phyloP scores from a whole-genome alignment of 106 monocot genomes.

The Allium cepa region DNA sequence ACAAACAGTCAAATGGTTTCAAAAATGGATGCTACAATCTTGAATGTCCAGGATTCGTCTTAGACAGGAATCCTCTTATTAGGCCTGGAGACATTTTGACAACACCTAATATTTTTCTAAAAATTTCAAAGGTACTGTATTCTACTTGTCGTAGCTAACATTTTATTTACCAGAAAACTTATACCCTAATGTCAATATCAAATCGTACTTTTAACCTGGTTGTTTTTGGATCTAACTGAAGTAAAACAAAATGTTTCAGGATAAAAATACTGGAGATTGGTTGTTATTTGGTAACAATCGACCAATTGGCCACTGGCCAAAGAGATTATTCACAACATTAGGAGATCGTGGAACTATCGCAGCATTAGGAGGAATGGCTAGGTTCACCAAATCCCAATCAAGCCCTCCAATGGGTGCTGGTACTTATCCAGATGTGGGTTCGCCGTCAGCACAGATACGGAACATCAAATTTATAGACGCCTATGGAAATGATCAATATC shows the following conservation, averaged over 20 bases:
- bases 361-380: background rate
- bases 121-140: too few relatives aligned
- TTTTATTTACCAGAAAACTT: too few relatives aligned
- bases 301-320: background rate
- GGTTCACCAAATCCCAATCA: background rate
- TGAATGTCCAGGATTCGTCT: too few relatives aligned
- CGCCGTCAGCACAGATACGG: background rate
- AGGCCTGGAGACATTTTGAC: too few relatives aligned
- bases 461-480: background rate
- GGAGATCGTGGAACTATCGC: background rate
- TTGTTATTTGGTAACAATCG: background rate
- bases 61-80: too few relatives aligned
- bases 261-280: background rate
- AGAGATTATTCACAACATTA: background rate
- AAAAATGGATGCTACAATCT: too few relatives aligned
- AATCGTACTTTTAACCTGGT: too few relatives aligned
- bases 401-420: background rate
- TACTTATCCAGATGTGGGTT: background rate
- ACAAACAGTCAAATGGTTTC: too few relatives aligned
- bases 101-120: too few relatives aligned
- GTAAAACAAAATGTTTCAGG: background rate
- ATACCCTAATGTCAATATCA: too few relatives aligned
- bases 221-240: too few relatives aligned
- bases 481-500: background rate
- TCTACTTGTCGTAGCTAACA: too few relatives aligned